These are phyloP conservation scores for Suillus hirtellus DNA, from an alignment of 768 basidiomycete genomes.

Conservation along the genomic window DNA sequence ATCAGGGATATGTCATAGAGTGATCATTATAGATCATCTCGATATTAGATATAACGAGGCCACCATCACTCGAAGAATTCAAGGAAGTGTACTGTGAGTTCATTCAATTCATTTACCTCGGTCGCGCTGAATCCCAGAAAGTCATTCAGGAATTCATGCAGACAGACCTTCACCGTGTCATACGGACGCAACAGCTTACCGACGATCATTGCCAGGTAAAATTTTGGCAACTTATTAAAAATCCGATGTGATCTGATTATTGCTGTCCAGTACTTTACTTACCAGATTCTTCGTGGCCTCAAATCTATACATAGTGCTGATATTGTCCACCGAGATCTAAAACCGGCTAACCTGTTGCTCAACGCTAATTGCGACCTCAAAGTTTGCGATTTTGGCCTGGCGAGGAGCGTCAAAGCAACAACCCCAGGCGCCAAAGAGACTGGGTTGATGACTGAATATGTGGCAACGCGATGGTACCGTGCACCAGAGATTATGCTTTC, in stretches of 20 bases:
- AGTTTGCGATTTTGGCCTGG: constrained; percentile 87
- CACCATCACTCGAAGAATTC: constrained; percentile 70
- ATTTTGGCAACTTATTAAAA: background rate
- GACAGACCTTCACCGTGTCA: constrained; percentile 88
- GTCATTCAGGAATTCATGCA: constrained; percentile 90
- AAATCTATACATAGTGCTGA: constrained; percentile 89
- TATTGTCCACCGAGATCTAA: constrained; percentile 76
- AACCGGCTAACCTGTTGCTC: constrained; percentile 85
- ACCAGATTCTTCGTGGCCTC: constrained; percentile 82
- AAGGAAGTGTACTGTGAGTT: constrained; percentile 82
- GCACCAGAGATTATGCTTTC: constrained; percentile 95
- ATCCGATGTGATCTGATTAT: background rate
- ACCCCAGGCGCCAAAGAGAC: constrained; percentile 58
- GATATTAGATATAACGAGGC: constrained; percentile 89
- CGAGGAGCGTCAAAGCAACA: constrained; percentile 60
- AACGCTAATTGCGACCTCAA: constrained; percentile 91
- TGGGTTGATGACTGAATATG: constrained; percentile 80
- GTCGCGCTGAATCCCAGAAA: constrained; percentile 26
- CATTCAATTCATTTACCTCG: constrained; percentile 3
- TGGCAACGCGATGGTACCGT: constrained; percentile 91
- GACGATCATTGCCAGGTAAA: constrained; percentile 85
- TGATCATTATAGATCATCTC: constrained; percentile 70
- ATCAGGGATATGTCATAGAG: constrained; percentile 12
- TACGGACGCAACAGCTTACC: constrained; percentile 84
- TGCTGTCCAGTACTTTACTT: constrained; percentile 66